These are phyloP conservation scores for Fraxinus paxiana DNA, from an alignment of 305 asterid species.

Conservation along the genomic window DNA sequence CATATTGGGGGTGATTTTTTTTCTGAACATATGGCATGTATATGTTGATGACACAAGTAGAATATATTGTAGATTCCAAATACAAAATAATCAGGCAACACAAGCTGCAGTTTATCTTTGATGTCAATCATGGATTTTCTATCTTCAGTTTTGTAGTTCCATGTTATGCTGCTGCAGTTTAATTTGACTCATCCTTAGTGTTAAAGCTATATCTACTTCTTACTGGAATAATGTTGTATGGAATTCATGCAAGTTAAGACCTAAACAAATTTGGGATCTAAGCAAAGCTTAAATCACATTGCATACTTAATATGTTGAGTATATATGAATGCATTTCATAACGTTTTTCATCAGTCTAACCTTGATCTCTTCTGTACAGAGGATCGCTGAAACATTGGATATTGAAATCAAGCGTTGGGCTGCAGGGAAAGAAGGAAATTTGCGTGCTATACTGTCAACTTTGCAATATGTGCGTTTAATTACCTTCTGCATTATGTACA, in stretches of 20 bases:
- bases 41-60: background rate
- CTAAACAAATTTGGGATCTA: conserved; percentile 10
- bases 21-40: background rate
- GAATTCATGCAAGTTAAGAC: conserved; percentile 5
- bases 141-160: background rate
- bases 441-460: conserved; percentile 93
- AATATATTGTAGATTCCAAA: background rate
- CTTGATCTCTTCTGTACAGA: conserved; percentile 47
- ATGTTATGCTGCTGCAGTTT: background rate
- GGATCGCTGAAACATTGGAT: conserved; percentile 75
- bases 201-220: background rate
- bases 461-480: conserved; percentile 77
- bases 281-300: conserved; percentile 15
- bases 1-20: background rate
- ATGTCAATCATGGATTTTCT: background rate
- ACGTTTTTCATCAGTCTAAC: conserved; percentile 24
- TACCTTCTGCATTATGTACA: conserved; percentile 13
- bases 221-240: background rate
- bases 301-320: conserved; percentile 15
- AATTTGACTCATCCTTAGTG: conserved; percentile 2
- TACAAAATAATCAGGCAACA: conserved; percentile 2
- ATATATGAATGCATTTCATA: background rate
- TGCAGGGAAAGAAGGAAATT: conserved; percentile 95
- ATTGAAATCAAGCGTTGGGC: conserved; percentile 97
- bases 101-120: background rate